Base-by-base conservation (phyloP, 202 grass and related monocot species). In the Hordeum pubiflorum region DNA sequence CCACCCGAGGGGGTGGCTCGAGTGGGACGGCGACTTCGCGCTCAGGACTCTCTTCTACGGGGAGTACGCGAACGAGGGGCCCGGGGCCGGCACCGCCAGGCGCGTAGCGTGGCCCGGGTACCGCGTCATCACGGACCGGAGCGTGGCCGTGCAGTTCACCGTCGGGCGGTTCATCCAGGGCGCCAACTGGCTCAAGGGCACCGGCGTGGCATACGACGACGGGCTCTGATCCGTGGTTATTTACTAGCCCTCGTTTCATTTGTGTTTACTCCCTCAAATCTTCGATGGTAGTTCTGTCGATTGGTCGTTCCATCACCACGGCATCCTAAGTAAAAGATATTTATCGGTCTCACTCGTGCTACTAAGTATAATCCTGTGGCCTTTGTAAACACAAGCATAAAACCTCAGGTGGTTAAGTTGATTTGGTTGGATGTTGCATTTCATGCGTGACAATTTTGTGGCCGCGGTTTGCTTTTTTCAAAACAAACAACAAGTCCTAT, bases 41-140 rank as follows among this genome's bases (percentile, higher is more conserved):
- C 76, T 92, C 63, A 20, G 1, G 23, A 92, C 84, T 5, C 66
- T 92, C 20, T 92, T 87, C 78, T 89, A 89, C 36, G 87, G 90
- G 6, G 90, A 92, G 80, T 92, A 82, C 58, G 50, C 50, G 54
- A 92, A 92, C 84, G 17, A 39, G 10, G 87, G 87, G 2, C 85
- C 87, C 1, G 91, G 82, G 0, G 87, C 85, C 64, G 75, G 68
- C 60, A 90, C 85, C 1, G 61, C 62, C 7, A 87, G 66, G 2
- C 77, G 87, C 5, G 90, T 89, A 44, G 32, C 9, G 0, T 93
- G 91, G 91, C 77, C 87, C 0, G 87, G 91, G 4, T 93, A 86
- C 72, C 81, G 66, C 26, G 91, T 88, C 54, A 90, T 90, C 85
- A 78, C 85, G 0, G 88, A 93, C 74, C 23, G 10, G 48, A 81